A percentile compares a stretch with the other conserved stretches of the same genome.
phyloP scores from a whole-genome alignment of 345 rosid genomes.

The Eucalyptus regnans region DNA sequence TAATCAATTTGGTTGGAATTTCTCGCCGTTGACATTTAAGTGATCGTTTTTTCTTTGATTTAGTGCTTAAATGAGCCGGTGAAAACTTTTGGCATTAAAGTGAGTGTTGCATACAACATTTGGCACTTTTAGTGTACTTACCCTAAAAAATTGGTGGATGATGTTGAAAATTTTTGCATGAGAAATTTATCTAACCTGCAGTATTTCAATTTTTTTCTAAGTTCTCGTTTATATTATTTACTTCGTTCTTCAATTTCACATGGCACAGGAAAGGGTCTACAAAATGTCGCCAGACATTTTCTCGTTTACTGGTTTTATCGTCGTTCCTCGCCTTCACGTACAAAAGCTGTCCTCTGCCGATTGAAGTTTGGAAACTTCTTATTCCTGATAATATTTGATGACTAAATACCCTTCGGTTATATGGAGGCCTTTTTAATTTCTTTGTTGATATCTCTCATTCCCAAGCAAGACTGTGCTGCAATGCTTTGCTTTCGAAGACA shows the following conservation, averaged over 20 bases:
- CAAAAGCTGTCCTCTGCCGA: not conserved
- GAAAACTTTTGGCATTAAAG: fast-evolving
- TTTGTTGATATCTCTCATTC: not conserved
- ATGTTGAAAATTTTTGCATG: not conserved
- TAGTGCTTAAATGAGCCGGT: too few relatives aligned
- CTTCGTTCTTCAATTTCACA: not conserved
- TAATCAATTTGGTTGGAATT: too few relatives aligned
- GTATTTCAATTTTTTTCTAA: not conserved
- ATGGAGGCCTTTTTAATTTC: not conserved
- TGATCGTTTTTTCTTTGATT: too few relatives aligned
- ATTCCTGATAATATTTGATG: not conserved
- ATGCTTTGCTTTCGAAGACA: not conserved
- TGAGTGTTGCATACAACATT: too few relatives aligned
- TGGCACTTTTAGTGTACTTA: too few relatives aligned
- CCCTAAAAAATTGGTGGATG: too few relatives aligned
- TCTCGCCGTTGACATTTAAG: fast-evolving
- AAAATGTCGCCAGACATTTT: not conserved
- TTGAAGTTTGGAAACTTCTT: not conserved
- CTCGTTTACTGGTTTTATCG: not conserved
- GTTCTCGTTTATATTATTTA: not conserved
- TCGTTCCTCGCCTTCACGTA: not conserved
- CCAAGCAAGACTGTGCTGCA: not conserved
- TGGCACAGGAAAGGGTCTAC: not conserved
- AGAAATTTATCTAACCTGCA: not conserved
- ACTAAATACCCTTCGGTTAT: not conserved